Conservation (phyloP, 805 yeast genomes). For the Millerozyma acaciae region DNA sequence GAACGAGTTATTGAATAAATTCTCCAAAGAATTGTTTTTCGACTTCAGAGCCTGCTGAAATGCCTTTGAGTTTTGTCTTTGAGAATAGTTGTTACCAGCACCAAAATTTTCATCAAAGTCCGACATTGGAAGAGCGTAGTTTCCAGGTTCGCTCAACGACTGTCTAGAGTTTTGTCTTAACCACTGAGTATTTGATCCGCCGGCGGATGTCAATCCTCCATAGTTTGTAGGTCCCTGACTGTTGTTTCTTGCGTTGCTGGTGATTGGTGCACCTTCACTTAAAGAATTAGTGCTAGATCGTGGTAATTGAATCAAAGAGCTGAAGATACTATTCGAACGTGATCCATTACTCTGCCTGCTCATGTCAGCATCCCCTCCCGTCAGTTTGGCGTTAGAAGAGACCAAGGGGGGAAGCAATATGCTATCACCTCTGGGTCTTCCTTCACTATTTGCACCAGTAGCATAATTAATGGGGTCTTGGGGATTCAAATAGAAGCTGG, state of each 20-base stretch:
- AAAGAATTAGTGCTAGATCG: conserved; percentile 31
- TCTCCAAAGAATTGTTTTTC: conserved; percentile 26
- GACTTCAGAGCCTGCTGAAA: conserved; percentile 13
- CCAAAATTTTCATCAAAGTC: conserved; percentile 24
- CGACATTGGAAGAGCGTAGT: neutral
- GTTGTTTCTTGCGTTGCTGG: conserved; percentile 2
- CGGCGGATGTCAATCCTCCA: conserved; percentile 11
- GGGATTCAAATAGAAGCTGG: conserved; percentile 15
- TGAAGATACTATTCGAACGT: conserved; percentile 37
- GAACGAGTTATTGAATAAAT: conserved; percentile 13
- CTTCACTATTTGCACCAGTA: conserved; percentile 1
- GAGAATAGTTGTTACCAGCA: conserved; percentile 29
- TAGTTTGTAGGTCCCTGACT: conserved; percentile 1
- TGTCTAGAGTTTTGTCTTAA: conserved; percentile 1
- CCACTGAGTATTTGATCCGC: conserved; percentile 6
- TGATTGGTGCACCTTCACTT: conserved; percentile 18
- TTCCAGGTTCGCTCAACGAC: neutral
- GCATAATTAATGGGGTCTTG: conserved; percentile 11
- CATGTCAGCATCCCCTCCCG: conserved; percentile 10
- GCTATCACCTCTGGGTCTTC: conserved; percentile 35
- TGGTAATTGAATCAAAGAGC: conserved; percentile 37
- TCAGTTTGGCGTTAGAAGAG: conserved; percentile 12
- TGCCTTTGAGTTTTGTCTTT: conserved; percentile 13
- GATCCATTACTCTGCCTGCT: conserved; percentile 12
- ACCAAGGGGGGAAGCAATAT: conserved; percentile 37